Conservation (phyloP, 164 flowering plant species). For the Stephania yunnanensis region DNA sequence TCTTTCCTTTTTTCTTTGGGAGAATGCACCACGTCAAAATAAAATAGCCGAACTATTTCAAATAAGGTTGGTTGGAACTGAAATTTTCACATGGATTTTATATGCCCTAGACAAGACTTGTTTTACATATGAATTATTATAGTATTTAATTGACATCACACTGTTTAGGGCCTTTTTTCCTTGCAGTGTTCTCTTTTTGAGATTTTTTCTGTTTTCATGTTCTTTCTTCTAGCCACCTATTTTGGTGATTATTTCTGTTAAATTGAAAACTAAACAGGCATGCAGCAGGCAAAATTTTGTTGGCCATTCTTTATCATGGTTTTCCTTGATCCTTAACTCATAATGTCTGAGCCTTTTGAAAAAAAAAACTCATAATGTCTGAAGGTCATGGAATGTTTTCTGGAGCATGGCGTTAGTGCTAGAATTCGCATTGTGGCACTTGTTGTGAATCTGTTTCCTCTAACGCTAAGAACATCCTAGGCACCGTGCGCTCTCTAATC, state of each 20-base stretch:
- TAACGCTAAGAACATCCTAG: background rate
- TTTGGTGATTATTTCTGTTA: background rate
- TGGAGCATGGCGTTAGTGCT: background rate
- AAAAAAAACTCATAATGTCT: background rate
- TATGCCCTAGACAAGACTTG: background rate
- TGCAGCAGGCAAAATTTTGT: background rate
- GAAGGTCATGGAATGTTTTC: background rate
- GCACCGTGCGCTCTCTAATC: no score
- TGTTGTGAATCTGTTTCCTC: background rate
- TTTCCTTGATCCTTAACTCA: background rate
- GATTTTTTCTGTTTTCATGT: background rate
- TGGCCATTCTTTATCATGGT: background rate
- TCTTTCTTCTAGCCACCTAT: background rate
- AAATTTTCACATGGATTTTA: no score
- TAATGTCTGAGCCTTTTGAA: background rate
- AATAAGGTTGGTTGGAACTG: background rate
- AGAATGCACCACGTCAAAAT: background rate
- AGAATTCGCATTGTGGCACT: background rate
- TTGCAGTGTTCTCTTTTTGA: no score
- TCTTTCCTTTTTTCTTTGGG: background rate
- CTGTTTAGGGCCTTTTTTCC: background rate
- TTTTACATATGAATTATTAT: no score
- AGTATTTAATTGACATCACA: background rate
- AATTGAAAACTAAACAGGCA: background rate
- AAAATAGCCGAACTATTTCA: background rate